phyloP scores from a whole-genome alignment of 2,329 filamentous ascomycete species.

The Calcarisporium arbuscula region DNA sequence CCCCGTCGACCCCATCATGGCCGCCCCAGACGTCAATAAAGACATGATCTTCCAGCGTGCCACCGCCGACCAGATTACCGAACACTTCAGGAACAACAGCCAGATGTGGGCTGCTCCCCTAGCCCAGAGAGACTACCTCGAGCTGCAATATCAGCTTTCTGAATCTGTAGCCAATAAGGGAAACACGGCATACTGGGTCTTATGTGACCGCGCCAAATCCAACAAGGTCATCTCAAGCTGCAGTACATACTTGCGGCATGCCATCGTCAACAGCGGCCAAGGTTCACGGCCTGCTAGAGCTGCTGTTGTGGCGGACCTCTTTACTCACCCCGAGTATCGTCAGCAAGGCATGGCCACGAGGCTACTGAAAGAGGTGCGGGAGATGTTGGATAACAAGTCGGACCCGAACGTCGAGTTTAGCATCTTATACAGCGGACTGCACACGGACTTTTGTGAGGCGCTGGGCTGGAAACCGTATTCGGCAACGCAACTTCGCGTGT shows the following conservation, averaged over 20 bases:
- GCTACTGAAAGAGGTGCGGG: constrained; percentile 25
- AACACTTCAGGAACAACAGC: constrained; percentile 14
- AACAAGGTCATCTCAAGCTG: constrained; percentile 27
- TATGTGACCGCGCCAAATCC: constrained; percentile 20
- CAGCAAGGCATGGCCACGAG: constrained; percentile 27
- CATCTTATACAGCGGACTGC: constrained; percentile 27
- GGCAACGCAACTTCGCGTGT: constrained; percentile 25
- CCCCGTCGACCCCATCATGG: not conserved
- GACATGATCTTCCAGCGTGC: constrained; percentile 13
- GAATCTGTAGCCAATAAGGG: constrained; percentile 1
- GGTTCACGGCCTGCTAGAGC: constrained; percentile 18
- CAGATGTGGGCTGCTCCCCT: constrained; percentile 13
- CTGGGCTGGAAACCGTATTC: constrained; percentile 28
- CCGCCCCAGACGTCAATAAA: not conserved
- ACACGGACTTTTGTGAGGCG: constrained; percentile 23
- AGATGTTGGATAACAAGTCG: constrained; percentile 22
- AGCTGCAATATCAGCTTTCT: constrained; percentile 10
- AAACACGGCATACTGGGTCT: constrained; percentile 20
- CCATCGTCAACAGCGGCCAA: constrained; percentile 10
- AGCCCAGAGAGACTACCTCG: constrained; percentile 9
- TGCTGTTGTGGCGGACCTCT: constrained; percentile 28
- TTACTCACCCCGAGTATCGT: constrained; percentile 27
- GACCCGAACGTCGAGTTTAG: constrained; percentile 22
- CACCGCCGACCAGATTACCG: constrained; percentile 7
- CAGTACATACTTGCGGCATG: constrained; percentile 19